phyloP scores from a whole-genome alignment of 2,329 filamentous ascomycete genomes.

The Pezicula rhizophila region DNA sequence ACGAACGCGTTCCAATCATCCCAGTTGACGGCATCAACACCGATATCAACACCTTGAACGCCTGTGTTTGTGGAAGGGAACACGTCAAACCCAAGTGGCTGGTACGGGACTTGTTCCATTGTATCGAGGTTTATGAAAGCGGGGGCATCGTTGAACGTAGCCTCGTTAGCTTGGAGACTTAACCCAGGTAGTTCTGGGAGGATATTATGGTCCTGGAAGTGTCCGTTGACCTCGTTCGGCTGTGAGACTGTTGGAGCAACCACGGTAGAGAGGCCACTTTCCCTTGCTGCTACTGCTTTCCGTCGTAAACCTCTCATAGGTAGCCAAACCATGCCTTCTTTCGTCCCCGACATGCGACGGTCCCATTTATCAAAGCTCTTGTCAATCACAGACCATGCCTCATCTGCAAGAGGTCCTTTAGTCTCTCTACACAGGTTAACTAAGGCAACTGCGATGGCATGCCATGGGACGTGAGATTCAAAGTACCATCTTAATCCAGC shows the following conservation, averaged over 20 bases:
- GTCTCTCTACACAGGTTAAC: constrained; percentile 45
- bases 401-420: constrained; percentile 12
- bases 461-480: constrained; percentile 48
- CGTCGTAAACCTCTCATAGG: constrained; percentile 47
- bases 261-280: background rate
- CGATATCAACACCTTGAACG: background rate
- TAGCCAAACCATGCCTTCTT: constrained; percentile 44
- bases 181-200: background rate
- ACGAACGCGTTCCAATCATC: background rate
- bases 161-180: background rate
- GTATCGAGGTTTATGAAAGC: too few relatives aligned
- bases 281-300: constrained; percentile 38
- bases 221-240: background rate
- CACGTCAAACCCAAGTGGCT: background rate
- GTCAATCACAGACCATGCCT: constrained; percentile 44
- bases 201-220: background rate
- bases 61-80: background rate
- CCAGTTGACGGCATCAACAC: background rate
- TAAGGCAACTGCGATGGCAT: constrained; percentile 45
- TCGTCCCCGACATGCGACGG: constrained; percentile 41
- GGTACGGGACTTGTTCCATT: background rate
- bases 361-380: constrained; percentile 37
- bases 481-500: constrained; percentile 41
- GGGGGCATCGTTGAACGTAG: background rate
- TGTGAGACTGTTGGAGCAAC: background rate